A percentile compares a stretch with the other conserved stretches of the same genome.
These are phyloP conservation scores for Didymella segeticola DNA, from an alignment of 2,329 filamentous ascomycete genomes.

Conservation along the genomic window DNA sequence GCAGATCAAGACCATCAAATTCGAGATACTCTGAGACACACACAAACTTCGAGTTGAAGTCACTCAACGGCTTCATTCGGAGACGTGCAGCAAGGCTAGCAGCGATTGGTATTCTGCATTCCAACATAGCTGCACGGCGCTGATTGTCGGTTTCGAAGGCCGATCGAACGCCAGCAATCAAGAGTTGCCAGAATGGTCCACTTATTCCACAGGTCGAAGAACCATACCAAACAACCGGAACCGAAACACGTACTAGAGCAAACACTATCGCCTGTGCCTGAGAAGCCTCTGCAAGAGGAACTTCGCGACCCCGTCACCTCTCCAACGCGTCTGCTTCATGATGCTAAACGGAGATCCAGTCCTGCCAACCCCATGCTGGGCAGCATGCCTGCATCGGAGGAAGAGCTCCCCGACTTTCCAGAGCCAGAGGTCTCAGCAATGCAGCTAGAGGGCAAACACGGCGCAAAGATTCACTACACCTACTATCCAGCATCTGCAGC, in stretches of 20 bases:
- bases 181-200: slow-evolving; percentile 11
- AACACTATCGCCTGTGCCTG: slow-evolving; percentile 5
- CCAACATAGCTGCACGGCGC: not conserved
- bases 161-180: not conserved
- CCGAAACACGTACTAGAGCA: slow-evolving; percentile 5
- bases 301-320: slow-evolving; percentile 1
- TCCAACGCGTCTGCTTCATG: slow-evolving; percentile 8
- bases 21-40: not conserved
- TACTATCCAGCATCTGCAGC: slow-evolving; percentile 40
- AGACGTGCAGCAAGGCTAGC: no score
- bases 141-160: not conserved
- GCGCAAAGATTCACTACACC: slow-evolving; percentile 42
- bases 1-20: slow-evolving; percentile 4
- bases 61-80: not conserved
- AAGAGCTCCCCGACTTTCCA: slow-evolving; percentile 40
- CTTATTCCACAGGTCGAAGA: slow-evolving; percentile 11
- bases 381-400: slow-evolving; percentile 32
- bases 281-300: slow-evolving; percentile 4
- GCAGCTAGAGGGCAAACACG: slow-evolving; percentile 37
- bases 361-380: slow-evolving; percentile 8
- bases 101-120: not conserved
- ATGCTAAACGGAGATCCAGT: slow-evolving; percentile 6
- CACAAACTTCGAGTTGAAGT: not conserved
- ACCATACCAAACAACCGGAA: slow-evolving; percentile 13
- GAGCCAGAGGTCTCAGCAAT: slow-evolving; percentile 38